Base-by-base conservation (phyloP, 1,284 basidiomycete species). In the Irpex lacteus region DNA sequence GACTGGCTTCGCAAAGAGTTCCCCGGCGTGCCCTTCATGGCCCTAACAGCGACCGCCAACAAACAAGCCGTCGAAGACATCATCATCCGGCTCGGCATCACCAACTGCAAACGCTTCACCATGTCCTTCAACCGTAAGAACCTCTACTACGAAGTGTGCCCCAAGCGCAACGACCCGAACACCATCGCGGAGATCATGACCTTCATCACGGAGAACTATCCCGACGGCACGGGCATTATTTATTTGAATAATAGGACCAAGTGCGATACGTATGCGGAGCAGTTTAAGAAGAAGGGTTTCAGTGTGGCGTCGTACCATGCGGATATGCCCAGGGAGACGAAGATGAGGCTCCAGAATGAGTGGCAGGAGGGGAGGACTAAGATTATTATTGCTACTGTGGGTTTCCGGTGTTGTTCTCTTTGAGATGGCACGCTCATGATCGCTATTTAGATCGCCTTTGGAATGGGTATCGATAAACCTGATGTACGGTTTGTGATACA, bases 381-480 rank as follows among this genome's bases (percentile, higher is more conserved):
- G 61, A 87, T 99, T 65, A 95, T 99, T 63, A 95, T 98, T 37
- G 97, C 96, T 0, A 99, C 97, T 44, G 90, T 88, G 74, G 66
- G 78, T 72, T 34, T 3, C 4, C 4, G 26, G 18, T 19, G n/a
- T 44, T 13, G 63, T 59, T 32, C 13, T 63, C 65, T 38, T 65
- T 8, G 37, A 13, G 9, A 18, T 59, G 64, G n/a, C n/a, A n/a
- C n/a, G n/a, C n/a, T n/a, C n/a, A n/a, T n/a, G n/a, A n/a, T n/a
- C n/a, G n/a, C n/a, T n/a, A n/a, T n/a, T n/a, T n/a, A 70, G 64
- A 69, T 94, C 68, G 94, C 94, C 0, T 98, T 98, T 74, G 97
- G 97, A 7, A 98, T 99, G 97, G 97, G 96, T 15, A 96, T 98
- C 65, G 96, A 98, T 78, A 98, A 98, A 74, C 78, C 89, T 0